These are phyloP conservation scores for Neurospora sp. DNA, from an alignment of 495 filamentous ascomycete genomes.

Conservation along the genomic window DNA sequence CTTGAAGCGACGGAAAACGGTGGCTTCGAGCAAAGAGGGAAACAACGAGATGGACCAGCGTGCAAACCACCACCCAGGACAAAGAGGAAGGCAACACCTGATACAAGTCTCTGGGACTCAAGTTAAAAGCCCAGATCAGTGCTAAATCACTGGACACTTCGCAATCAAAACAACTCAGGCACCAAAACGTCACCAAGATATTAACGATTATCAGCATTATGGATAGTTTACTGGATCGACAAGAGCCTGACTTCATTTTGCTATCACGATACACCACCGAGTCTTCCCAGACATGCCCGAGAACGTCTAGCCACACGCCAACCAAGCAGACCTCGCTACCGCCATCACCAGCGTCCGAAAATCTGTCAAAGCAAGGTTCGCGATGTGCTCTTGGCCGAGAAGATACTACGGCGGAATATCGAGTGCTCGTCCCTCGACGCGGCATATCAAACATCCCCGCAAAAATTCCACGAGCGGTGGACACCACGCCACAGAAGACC, in stretches of 20 bases:
- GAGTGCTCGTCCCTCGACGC: background rate
- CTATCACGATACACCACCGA: background rate
- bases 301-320: background rate
- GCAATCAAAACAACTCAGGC: background rate
- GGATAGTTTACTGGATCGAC: background rate
- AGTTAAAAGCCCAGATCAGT: background rate
- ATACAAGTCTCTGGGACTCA: background rate
- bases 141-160: background rate
- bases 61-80: background rate
- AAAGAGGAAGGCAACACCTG: background rate
- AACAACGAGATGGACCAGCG: background rate
- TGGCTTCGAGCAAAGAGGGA: background rate
- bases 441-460: background rate
- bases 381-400: background rate
- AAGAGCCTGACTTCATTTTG: background rate
- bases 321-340: background rate
- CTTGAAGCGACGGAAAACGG: background rate
- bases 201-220: background rate
- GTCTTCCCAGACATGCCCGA: background rate
- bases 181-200: background rate
- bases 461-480: background rate
- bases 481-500: background rate
- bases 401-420: background rate
- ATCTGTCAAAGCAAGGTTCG: background rate
- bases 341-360: background rate